phyloP scores from a whole-genome alignment of 176 grass and related monocot species.

The Oryza glaberrima region DNA sequence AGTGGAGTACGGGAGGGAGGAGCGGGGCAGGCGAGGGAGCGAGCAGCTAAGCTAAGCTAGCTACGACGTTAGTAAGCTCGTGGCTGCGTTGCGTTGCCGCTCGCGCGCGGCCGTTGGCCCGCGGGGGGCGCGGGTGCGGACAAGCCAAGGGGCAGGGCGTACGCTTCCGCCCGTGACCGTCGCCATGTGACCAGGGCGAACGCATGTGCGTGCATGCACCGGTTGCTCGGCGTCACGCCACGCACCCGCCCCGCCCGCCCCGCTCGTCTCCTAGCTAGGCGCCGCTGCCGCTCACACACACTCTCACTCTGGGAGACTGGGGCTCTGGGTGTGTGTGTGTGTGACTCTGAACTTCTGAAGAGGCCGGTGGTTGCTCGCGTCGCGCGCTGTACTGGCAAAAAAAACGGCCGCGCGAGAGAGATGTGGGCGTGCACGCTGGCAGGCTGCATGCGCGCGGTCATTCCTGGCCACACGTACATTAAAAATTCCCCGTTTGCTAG shows the following conservation, averaged over 20 bases:
- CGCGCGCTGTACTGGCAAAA: neutral
- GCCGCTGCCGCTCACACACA: neutral
- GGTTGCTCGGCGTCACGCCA: neutral
- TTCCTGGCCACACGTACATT: slow-evolving; percentile 18
- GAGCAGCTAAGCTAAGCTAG: neutral
- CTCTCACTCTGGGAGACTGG: neutral
- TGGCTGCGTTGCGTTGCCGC: neutral
- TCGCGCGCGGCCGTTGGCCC: no score
- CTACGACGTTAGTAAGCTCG: neutral
- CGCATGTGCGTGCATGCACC: slow-evolving; percentile 17
- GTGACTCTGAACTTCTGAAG: neutral
- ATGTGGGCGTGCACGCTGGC: neutral
- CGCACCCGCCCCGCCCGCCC: neutral
- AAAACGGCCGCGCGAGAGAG: slow-evolving; percentile 8
- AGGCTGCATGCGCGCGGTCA: no score
- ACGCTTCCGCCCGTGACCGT: slow-evolving; percentile 52
- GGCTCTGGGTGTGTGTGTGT: neutral
- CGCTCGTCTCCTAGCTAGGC: neutral
- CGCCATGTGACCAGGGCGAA: slow-evolving; percentile 49
- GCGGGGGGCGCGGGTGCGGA: slow-evolving; percentile 32
- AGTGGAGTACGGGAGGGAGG: neutral
- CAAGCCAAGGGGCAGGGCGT: slow-evolving; percentile 8
- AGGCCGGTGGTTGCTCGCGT: slow-evolving; percentile 14
- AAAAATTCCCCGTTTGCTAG: neutral
- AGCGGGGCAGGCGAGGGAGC: neutral